These are phyloP conservation scores for Testicularia cyperi DNA, from an alignment of 1,284 basidiomycete genomes.

Conservation along the genomic window DNA sequence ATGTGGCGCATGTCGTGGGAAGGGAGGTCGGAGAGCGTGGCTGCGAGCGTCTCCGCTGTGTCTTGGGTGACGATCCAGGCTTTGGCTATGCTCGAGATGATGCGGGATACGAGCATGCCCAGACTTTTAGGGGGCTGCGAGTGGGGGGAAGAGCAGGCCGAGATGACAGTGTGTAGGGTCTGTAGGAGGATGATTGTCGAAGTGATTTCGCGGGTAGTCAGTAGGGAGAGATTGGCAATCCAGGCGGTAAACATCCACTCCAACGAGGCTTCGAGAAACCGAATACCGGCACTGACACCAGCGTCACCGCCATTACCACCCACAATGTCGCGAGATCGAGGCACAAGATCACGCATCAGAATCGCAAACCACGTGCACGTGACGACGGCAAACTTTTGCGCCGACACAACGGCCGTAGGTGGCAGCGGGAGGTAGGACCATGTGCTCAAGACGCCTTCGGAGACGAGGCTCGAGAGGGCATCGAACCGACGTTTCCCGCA, in stretches of 20 bases:
- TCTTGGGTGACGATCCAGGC: too few relatives aligned
- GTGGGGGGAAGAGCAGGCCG: too few relatives aligned
- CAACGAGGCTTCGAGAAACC: constrained; percentile 1
- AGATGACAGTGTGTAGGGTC: too few relatives aligned
- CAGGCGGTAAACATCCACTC: not conserved
- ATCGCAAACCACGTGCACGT: constrained; percentile 8
- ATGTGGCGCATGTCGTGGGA: too few relatives aligned
- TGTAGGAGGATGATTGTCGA: too few relatives aligned
- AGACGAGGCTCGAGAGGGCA: constrained; percentile 10
- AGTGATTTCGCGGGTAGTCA: too few relatives aligned
- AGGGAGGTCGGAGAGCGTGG: too few relatives aligned
- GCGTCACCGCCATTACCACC: not conserved
- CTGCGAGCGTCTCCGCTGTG: too few relatives aligned
- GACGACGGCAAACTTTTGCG: constrained; percentile 3
- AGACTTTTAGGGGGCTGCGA: too few relatives aligned
- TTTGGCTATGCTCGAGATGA: not conserved
- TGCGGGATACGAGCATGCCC: not conserved
- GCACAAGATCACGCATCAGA: constrained; percentile 5
- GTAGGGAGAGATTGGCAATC: not conserved
- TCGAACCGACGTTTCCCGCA: constrained; percentile 14
- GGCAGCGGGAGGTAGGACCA: constrained; percentile 34
- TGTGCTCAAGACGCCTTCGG: constrained; percentile 14
- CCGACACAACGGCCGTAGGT: constrained; percentile 4
- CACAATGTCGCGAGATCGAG: too few relatives aligned
- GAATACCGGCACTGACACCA: not conserved